These are phyloP conservation scores for Tillandsia leiboldiana DNA, from an alignment of 176 grass and related monocot genomes.

Conservation along the genomic window DNA sequence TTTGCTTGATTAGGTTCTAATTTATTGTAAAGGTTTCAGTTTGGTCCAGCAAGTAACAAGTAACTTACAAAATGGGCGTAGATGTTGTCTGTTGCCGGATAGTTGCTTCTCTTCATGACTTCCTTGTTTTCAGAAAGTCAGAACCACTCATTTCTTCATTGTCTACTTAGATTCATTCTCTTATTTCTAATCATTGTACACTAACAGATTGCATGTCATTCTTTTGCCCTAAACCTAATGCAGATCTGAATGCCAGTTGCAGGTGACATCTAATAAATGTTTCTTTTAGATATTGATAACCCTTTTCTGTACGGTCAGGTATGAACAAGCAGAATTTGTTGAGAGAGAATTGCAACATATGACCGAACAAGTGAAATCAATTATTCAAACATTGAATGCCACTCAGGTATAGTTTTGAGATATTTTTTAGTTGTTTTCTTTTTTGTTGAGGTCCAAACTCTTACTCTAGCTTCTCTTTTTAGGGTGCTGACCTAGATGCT, in stretches of 20 bases:
- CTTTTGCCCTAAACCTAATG: too few species aligned
- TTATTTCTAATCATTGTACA: too few species aligned
- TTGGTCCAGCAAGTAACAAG: too few species aligned
- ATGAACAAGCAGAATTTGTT: constrained; percentile 74
- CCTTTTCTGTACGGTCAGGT: constrained; percentile 45
- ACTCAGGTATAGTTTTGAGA: constrained; percentile 45
- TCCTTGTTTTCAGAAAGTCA: too few species aligned
- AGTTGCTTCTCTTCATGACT: too few species aligned
- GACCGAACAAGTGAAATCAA: constrained; percentile 95
- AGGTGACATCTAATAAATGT: neutral
- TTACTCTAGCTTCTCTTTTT: constrained; percentile 24
- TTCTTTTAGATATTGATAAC: neutral
- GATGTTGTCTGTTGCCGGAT: too few species aligned
- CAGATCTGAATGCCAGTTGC: neutral
- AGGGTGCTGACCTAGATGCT: constrained; percentile 65
- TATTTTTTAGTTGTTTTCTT: constrained; percentile 6
- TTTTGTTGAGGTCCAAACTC: constrained; percentile 7
- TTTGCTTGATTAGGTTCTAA: too few species aligned
- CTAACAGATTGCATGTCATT: too few species aligned
- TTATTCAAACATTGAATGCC: constrained; percentile 86
- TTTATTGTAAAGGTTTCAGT: too few species aligned
- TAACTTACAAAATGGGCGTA: too few species aligned
- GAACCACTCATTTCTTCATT: too few species aligned
- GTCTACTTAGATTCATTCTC: too few species aligned
- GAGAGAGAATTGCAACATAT: constrained; percentile 89